These are phyloP conservation scores for Bocquillonia castaneifolia DNA, from an alignment of 441 rosid species.

Conservation along the genomic window DNA sequence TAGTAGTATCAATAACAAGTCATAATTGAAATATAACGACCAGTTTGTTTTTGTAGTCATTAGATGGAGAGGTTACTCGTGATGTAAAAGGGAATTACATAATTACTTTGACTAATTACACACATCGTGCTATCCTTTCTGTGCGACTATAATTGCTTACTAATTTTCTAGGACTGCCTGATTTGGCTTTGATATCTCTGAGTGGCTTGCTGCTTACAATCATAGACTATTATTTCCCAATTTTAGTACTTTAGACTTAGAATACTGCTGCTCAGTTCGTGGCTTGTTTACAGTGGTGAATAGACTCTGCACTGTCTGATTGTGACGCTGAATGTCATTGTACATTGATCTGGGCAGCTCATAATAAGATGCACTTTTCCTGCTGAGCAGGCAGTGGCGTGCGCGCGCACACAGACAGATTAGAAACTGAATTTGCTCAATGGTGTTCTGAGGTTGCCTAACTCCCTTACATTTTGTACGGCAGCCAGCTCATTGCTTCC, in stretches of 20 bases:
- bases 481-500: neutral
- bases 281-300: neutral
- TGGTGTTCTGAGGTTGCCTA: neutral
- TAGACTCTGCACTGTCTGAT: neutral
- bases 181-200: neutral
- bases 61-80: neutral
- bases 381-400: neutral
- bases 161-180: neutral
- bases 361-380: neutral
- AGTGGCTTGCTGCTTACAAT: neutral
- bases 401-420: neutral
- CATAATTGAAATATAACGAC: neutral
- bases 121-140: neutral
- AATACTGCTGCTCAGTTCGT: neutral
- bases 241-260: neutral
- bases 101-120: neutral
- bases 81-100: neutral
- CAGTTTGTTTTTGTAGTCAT: neutral
- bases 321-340: neutral
- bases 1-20: neutral
- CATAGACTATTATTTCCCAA: neutral
- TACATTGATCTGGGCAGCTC: neutral
- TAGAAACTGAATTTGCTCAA: neutral
- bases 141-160: neutral
- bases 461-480: neutral